Base-by-base conservation (phyloP, 176 grass and related monocot species). In the Lolium multiflorum region DNA sequence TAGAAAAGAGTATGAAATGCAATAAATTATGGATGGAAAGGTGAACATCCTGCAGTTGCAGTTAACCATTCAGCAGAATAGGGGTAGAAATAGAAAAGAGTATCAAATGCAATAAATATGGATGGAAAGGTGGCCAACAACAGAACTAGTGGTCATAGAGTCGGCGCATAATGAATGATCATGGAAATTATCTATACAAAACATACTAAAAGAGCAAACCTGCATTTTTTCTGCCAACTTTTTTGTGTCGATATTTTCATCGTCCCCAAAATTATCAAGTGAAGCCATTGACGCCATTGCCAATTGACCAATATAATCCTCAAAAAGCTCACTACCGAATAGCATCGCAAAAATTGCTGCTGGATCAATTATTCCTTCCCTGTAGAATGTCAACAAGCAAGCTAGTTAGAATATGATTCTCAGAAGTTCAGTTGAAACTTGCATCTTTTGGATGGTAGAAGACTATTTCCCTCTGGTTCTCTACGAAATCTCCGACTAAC, bases 271-370 rank as follows among this genome's bases (percentile, higher is more conserved):
- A 84, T 87, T 91, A 92, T 99, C 97, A 89, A 90, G 92, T 83
- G 94, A 99, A 88, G 92, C 92, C 90, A 99, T 96, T 70, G 97
- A 94, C 68, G 90, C 92, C 90, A 99, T 99, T 66, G 97, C 97
- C 78, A 99, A 81, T 86, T 99, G 92, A 72, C 97, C 97, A 91
- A 99, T 96, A 81, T 99, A 99, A 77, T 96, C 94, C 80, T 99
- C 92, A 89, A 99, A 99, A 60, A 94, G 80, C 73, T 99, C 97
- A 83, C 97, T 99, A 71, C 97, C 97, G 55, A 99, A 99, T 80
- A 99, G 87, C 80, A 99, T 99, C 31, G 94, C 97, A 74, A 99
- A 99, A 80, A 99, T 99, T 83, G 94, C 94, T 85, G 92, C 89
- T 91, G 97, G 94, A 82, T 99, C 94, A 87, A 99, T 96, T 81